Percentiles rank a stretch among this genome's conserved stretches.
Conservation (phyloP, 345 rosid genomes). For the Eucalyptus pauciflora region DNA sequence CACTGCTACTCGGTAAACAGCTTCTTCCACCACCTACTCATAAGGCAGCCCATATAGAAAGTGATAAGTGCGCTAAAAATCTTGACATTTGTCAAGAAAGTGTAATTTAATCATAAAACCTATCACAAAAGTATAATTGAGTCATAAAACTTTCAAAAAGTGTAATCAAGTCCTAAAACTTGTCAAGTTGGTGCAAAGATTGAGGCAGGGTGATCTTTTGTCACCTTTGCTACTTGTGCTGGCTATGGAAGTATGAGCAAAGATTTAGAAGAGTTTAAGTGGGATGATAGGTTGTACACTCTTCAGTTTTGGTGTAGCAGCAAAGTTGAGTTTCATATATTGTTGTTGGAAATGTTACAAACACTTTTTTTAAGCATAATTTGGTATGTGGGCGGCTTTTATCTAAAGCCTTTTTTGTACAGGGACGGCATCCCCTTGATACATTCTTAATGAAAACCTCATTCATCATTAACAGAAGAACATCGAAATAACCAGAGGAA, state of each 20-base stretch:
- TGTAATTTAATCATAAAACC: too few species aligned
- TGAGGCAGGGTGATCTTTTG: neutral
- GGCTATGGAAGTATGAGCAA: neutral
- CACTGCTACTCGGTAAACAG: too few species aligned
- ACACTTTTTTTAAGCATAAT: neutral
- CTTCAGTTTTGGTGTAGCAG: neutral
- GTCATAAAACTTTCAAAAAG: fast-evolving
- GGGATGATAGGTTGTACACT: neutral
- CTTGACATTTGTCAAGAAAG: too few species aligned
- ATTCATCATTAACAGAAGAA: neutral
- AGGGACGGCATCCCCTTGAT: neutral
- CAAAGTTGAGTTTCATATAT: too few species aligned
- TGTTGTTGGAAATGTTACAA: neutral
- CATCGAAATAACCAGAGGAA: neutral
- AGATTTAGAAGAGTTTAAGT: neutral
- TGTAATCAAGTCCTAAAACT: too few species aligned
- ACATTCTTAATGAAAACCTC: neutral
- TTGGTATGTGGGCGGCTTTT: neutral
- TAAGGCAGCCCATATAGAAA: too few species aligned
- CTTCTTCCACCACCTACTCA: too few species aligned
- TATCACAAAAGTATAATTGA: too few species aligned
- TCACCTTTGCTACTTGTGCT: neutral
- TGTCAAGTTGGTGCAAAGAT: fast-evolving
- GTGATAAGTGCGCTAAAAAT: too few species aligned
- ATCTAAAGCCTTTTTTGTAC: neutral